Base-by-base conservation (phyloP, 176 grass and related monocot genomes). In the Lolium perenne region DNA sequence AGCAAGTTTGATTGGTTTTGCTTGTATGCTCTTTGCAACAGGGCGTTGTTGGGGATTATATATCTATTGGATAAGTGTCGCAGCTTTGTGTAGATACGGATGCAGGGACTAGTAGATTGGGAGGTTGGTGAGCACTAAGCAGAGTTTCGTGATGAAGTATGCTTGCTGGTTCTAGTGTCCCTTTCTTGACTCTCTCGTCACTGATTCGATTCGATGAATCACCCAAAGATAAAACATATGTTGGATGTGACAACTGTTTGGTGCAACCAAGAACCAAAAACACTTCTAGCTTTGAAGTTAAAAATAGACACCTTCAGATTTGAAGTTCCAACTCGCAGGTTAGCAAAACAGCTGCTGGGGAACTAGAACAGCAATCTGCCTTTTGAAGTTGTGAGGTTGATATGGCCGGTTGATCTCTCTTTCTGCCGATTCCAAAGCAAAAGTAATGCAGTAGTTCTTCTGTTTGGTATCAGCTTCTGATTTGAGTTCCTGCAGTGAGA, bases 111-210 rank as follows among this genome's bases (percentile, higher is more conserved):
- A 29, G 40, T 43, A 43, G 41, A 43, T 43, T 7, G 41, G 0
- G 50, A 50, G 59, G 68, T 87, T 85, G 81, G 81, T 85, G 73
- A 45, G 16, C 67, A 3, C 32, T 35, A 35, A 35, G 2, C 32
- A 35, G 32, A 35, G 32, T 35, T 35, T 35, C 1, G 32, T 35
- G 32, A 35, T 35, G 32, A 35, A 35, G 32, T 35, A 2, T 35
- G 32, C 32, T 35, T 66, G 69, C 49, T 84, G 67, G 73, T 75
- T 72, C 62, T 1, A 56, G 15, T 41, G 50, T 77, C 71, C 54
- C 13, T 59, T 4, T 82, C 54, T 83, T 20, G 74, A 79, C 26
- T 40, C n/a, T 0, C 48, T 43, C 72, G 71, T 26, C 51, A 41
- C 22, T 14, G 46, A 76, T 18, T 20, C 47, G 13, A n/a, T 18